A percentile compares a stretch with the other conserved stretches of the same genome.
Conservation (phyloP, 2,329 filamentous ascomycete genomes). For the Zymoseptoria ardabiliae region DNA sequence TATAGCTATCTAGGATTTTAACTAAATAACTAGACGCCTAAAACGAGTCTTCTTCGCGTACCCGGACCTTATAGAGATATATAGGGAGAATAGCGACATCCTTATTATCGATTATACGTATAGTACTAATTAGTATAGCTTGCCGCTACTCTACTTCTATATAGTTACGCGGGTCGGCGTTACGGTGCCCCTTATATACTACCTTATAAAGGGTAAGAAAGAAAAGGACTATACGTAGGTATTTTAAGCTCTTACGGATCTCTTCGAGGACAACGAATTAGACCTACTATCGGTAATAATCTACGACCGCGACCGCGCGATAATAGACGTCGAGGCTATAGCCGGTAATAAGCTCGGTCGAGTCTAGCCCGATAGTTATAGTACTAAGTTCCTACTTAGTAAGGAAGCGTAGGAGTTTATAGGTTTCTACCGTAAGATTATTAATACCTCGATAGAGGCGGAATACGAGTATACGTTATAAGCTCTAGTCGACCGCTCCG, state of each 20-base stretch:
- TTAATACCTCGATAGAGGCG: neutral
- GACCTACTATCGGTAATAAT: neutral
- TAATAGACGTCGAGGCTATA: neutral
- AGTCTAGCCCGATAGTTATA: neutral
- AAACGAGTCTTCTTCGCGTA: neutral
- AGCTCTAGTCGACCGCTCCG: neutral
- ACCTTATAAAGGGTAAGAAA: neutral
- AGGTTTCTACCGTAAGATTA: neutral
- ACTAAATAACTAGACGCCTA: too few species aligned
- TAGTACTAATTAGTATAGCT: neutral
- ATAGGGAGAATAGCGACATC: neutral
- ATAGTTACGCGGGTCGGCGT: neutral
- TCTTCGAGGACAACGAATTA: neutral
- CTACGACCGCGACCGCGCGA: neutral
- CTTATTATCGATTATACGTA: neutral
- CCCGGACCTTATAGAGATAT: neutral
- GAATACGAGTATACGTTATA: neutral
- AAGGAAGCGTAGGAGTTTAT: neutral
- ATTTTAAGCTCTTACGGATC: neutral
- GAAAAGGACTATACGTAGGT: neutral
- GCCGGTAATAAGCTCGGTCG: neutral
- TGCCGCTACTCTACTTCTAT: neutral
- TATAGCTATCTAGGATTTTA: too few species aligned
- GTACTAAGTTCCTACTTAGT: neutral
- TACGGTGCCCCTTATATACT: neutral